Evolutionary conservation across 176 grass and related monocot species (phyloP).

Genomic region (Oryza rufipogon): DNA sequence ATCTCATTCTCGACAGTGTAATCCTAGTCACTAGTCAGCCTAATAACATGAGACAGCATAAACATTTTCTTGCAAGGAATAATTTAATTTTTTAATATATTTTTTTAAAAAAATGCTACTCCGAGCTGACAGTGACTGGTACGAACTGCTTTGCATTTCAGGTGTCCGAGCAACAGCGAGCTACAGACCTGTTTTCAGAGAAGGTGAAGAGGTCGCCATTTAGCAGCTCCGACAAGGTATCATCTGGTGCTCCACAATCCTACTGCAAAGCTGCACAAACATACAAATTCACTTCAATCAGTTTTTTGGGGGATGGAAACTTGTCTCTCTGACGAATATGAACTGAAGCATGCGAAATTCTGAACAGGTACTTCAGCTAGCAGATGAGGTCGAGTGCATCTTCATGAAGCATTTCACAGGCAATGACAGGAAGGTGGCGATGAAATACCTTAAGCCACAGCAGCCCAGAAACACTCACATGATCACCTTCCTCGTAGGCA

Average conservation of each 20-base stretch:
- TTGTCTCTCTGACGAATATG: neutral
- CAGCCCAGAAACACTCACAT: conserved; percentile 72
- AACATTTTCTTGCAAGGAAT: neutral
- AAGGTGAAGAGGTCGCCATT: conserved; percentile 83
- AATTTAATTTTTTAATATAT: neutral
- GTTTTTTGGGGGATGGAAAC: neutral
- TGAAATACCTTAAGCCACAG: conserved; percentile 87
- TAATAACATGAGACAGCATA: neutral
- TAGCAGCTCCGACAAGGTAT: conserved; percentile 96
- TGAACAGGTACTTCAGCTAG: conserved; percentile 74
- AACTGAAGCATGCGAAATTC: neutral
- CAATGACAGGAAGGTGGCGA: conserved; percentile 78
- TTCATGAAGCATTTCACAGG: conserved; percentile 72
- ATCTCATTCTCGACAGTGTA: neutral
- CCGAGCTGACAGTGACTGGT: conserved; percentile 29
- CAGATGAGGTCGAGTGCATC: conserved; percentile 85
- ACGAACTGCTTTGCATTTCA: conserved; percentile 28
- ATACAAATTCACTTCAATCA: neutral
- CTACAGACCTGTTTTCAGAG: conserved; percentile 52
- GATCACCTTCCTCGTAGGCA: conserved; percentile 87
- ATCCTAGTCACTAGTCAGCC: neutral
- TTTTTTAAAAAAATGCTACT: neutral
- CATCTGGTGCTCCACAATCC: neutral
- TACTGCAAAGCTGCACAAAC: neutral
- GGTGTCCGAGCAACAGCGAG: conserved; percentile 76